Evolutionary conservation across 2,329 filamentous ascomycete genomes (phyloP).

Genomic region (Triangularia setosa): DNA sequence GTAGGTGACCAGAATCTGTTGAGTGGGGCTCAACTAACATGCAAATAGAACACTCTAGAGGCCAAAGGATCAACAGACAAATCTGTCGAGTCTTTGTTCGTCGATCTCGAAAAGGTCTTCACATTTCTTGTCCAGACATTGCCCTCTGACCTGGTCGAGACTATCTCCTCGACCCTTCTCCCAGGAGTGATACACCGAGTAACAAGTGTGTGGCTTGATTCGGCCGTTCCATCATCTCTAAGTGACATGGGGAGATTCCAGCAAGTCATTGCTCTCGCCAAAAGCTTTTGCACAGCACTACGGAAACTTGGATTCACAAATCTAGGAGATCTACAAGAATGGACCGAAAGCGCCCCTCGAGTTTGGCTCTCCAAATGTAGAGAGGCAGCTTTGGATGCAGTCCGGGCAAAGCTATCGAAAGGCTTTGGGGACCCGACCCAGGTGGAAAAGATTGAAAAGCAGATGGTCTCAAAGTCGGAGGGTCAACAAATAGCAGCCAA

Average conservation of each 20-base stretch:
- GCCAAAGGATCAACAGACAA: conserved; percentile 41
- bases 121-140: conserved; percentile 50
- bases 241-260: conserved; percentile 70
- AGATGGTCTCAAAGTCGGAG: conserved; percentile 65
- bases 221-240: conserved; percentile 71
- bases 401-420: conserved; percentile 63
- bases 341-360: conserved; percentile 74
- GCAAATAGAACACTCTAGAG: conserved; percentile 40
- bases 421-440: conserved; percentile 64
- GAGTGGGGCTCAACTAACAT: neutral
- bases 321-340: conserved; percentile 64
- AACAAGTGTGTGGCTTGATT: conserved; percentile 69
- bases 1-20: conserved; percentile 31
- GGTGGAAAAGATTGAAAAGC: conserved; percentile 82
- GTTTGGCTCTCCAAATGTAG: conserved; percentile 84
- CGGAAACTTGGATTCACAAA: conserved; percentile 59
- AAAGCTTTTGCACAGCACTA: conserved; percentile 61
- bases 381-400: conserved; percentile 71
- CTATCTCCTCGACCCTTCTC: conserved; percentile 67
- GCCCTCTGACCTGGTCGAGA: conserved; percentile 51
- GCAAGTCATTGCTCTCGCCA: conserved; percentile 60
- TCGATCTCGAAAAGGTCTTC: conserved; percentile 50
- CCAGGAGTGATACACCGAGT: conserved; percentile 64
- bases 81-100: conserved; percentile 48
- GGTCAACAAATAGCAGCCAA: conserved; percentile 61